Evolutionary conservation across 1,284 basidiomycete species (phyloP), one percentile per base, ranked within the genome.

Genomic region (Tylopilus microsporus): DNA sequence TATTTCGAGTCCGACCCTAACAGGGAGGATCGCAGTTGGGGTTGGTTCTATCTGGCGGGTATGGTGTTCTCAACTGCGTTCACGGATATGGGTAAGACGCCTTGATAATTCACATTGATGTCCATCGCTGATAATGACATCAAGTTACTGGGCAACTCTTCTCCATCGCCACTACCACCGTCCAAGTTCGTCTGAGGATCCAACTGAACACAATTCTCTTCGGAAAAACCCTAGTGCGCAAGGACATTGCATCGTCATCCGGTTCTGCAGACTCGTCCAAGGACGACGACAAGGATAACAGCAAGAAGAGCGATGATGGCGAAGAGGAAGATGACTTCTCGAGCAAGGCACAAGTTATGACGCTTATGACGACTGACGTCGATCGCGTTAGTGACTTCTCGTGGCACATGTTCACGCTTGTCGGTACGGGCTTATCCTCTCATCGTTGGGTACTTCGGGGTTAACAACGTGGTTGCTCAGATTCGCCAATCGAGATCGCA

Each of bases 161-260:
- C 85, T 86, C 85, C 10, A 62, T 92, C 48, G 80, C 88, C 5
- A 91, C 85, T 2, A 89, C 89, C 0, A 83, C 78, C 12, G 72
- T 91, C 16, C 86, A 89, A 73, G 82, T 85, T 67, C 83, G 89
- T 36, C 75, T 96, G 49, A 83, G 82, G 43, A 82, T 89, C 19
- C 92, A 96, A 69, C 78, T 97, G 55, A 96, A 96, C 74, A 85
- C 90, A 13, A 82, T 90, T 57, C 75, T 97, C 9, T 97, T 92
- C 69, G 85, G 86, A 52, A 97, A 97, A 76, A 96, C 93, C 0
- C 82, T 97, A 5, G 83, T 92, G 21, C 84, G 92, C 51, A 94
- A 96, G 74, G 91, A 94, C 65, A 77, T 94, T 32, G 91, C 90
- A 0, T 87, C 86, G 1, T 82, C 84, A 16, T 71, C 82, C 11